phyloP scores from a whole-genome alignment of 2,329 filamentous ascomycete species.

The Aspergillus aculeatus region DNA sequence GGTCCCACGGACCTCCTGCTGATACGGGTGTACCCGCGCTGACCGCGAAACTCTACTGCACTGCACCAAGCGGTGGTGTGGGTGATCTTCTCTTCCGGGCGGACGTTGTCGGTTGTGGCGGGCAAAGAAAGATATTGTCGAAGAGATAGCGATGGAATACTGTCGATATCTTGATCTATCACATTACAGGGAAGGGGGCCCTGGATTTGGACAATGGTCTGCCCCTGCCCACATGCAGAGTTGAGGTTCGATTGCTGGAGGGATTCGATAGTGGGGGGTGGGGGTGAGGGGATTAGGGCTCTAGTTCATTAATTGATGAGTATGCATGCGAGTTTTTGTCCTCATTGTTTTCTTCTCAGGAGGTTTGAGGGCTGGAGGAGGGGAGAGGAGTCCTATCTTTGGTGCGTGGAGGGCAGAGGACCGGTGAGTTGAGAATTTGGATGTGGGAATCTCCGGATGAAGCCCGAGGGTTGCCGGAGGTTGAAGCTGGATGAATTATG shows the following conservation, averaged over 20 bases:
- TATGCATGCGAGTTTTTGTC: background rate
- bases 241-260: background rate
- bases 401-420: no score
- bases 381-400: background rate
- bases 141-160: background rate
- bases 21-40: conserved; percentile 6
- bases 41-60: conserved; percentile 1
- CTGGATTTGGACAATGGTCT: background rate
- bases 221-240: background rate
- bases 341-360: background rate
- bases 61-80: background rate
- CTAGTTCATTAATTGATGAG: background rate
- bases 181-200: background rate
- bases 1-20: background rate
- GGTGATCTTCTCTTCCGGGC: background rate
- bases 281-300: no score
- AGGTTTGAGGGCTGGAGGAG: background rate
- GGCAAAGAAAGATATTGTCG: background rate
- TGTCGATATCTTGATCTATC: background rate
- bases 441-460: background rate
- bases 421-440: no score
- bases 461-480: background rate
- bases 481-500: background rate
- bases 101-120: background rate
- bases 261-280: background rate